Evolutionary conservation across 306 rosid species (phyloP), one percentile per base, ranked within the genome.

Genomic region (Cyclanthera cordifolia): DNA sequence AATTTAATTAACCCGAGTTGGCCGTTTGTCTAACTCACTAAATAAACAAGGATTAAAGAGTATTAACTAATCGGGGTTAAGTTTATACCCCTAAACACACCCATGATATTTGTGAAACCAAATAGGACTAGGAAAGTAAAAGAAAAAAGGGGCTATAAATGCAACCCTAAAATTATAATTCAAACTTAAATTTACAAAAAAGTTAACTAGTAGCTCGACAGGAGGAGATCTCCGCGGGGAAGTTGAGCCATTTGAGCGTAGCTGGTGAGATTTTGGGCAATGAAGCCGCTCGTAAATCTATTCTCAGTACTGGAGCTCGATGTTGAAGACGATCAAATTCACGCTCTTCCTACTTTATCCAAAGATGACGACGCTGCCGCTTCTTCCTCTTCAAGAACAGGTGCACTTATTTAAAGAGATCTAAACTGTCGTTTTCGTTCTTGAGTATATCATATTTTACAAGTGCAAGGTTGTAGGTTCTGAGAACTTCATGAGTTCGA

Each of bases 291-390:
- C 21, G 24, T 69, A 10, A 88, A 91, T 64, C 79, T 84, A 2
- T 88, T 91, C 80, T 83, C 95, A 21, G 82, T 82, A 32, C 75
- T 88, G 50, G 87, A 81, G 55, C 81, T 91, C 9, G 97, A 88
- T 21, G 91, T 63, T 15, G 91, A 85, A 28, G 92, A 91, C 72
- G 75, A 66, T 72, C 45, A 52, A 19, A 32, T 75, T 19, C 71
- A 23, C 51, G 28, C 77, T 73, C 74, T 82, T 23, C 2, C 48
- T 64, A 43, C 77, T 71, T 73, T 81, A 25, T 7, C 48, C 72
- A 25, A 59, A 21, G 67, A 45, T 47, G 74, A 54, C 17, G 41
- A 7, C 8, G 69, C 51, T 20, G 11, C 69, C 51, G 47, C 54
- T 46, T 15, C 52, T 53, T 45, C 46, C 41, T 49, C 80, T 30